Evolutionary conservation across 495 filamentous ascomycete species (phyloP), one percentile per base, ranked within the genome.

Genomic region (Ramalina peruviana): DNA sequence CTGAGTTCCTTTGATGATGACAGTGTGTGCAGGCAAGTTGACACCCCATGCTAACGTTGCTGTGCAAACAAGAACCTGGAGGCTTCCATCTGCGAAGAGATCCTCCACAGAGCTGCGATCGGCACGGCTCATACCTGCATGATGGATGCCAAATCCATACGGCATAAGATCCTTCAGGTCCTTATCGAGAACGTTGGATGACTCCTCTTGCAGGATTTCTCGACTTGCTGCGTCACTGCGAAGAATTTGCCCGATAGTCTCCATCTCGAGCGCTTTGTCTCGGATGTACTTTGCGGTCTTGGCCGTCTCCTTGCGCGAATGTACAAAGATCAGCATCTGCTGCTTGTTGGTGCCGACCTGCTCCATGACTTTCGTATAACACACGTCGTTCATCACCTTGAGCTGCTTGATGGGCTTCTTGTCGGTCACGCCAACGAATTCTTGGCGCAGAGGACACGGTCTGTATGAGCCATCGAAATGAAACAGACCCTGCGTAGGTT

Each of bases 301-400:
- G 5, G 88, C 88, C 0, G 92, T 99, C 60, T 99, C 92, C 62
- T 99, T 99, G 49, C 92, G 72, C 21, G 92, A 99, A 60, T 99
- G 92, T 17, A 97, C 92, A 57, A 99, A 99, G 44, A 99, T 90
- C 40, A 99, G 78, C 88, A 99, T 95, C 66, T 99, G 92, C 58
- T 94, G 88, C 49, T 81, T 76, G 52, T 90, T 82, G 46, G 80
- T 77, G 1, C 89, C 90, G 21, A 96, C 92, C 59, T 98, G 92
- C 63, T 99, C 92, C 53, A 99, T 76, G 17, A 97, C 89, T 62
- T 99, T 99, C 41, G 81, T 93, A 63, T 99, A 97, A 45, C 86
- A 94, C 36, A 99, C 88, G 58, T 99, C 92, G 54, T 99, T 99
- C 92, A 99, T 99, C 0, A 84, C 93, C 74, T 96, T 94, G 43